Base-by-base conservation (phyloP, 257 asterid genomes). In the Solanum ossicruentum region DNA sequence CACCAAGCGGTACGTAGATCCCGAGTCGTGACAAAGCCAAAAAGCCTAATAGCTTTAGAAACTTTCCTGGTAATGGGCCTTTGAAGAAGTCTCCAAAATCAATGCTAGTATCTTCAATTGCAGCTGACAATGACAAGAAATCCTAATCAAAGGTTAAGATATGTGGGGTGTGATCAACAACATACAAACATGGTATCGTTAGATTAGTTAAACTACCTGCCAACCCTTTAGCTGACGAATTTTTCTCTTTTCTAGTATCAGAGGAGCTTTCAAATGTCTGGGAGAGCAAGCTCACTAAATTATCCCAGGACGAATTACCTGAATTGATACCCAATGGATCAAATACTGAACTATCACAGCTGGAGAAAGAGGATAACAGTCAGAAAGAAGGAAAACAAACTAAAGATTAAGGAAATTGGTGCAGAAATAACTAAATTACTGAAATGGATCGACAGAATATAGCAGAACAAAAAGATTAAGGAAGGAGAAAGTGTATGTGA, bases 21-120 rank as follows among this genome's bases (percentile, higher is more conserved):
- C 99, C 98, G 17, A 95, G 95, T 45, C 99, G 92, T 13, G 99
- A 96, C 80, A 96, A 89, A 63, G 98, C 99, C 87, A 96, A 87
- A 88, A 60, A 92, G 18, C 99, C 98, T 86, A 96, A 88, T 72
- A 96, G 99, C 91, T 93, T 96, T 88, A 96, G 95, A 88, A 95
- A 96, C 84, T 96, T 96, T 84, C 98, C 99, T 0, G 98, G 98
- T 85, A 96, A 92, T 5, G 99, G 98, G 60, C 99, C 98, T 87
- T 95, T 96, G 96, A 96, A 96, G 91, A 96, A 96, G 90, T 96
- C 99, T 9, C 98, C 98, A 67, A 96, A 73, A 84, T 96, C 99
- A 75, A 96, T 93, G 93, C 97, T 92, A 67, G 99, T 95, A 85
- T 96, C 98, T 92, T 96, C 99, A 78, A 96, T 96, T 66, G 98